Base-by-base conservation (phyloP, 768 basidiomycete species). In the Lepiota brunneoincarnata region DNA sequence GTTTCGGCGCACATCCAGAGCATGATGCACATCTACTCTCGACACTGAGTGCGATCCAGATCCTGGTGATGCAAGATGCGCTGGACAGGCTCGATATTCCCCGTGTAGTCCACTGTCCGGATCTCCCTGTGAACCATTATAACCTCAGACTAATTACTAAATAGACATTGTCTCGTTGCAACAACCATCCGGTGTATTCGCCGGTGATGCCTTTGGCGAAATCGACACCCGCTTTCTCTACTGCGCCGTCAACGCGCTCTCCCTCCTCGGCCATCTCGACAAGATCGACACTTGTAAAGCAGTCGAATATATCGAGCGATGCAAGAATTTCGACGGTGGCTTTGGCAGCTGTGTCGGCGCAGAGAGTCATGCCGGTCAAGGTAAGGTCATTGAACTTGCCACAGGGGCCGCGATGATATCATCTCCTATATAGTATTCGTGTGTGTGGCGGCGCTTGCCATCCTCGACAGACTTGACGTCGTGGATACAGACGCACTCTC, bases 251-350 rank as follows among this genome's bases (percentile, higher is more conserved):
- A 83, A 79, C 49, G 85, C 88, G 0, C 75, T 98, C 0, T 89
- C 92, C 0, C 79, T 98, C 17, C 82, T 98, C 11, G 89, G 89
- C 1, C 75, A 78, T 28, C 74, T 97, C 34, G 77, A 86, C 56
- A 76, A 78, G 18, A 73, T 98, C 40, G 84, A 93, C 58, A 70
- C 71, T 48, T 83, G 85, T 24, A 81, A 76, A 62, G 85, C 90
- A 0, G 81, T 90, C 7, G 73, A 69, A 6, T 93, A 96, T 67
- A 81, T 98, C 40, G 67, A 70, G 20, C 73, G 78, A 34, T 98
- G 97, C 70, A 79, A 77, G 64, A 99, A 98, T 68, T 98, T 93
- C 67, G 97, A 99, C 64, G 95, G 95, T 3, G 97, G 93, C 0
- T 99, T 96, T 63, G 96, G 97, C 21, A 85, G 78, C 42, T 69